Base-by-base conservation (phyloP, 129 eudicot species). In the Sambucus nigra region DNA sequence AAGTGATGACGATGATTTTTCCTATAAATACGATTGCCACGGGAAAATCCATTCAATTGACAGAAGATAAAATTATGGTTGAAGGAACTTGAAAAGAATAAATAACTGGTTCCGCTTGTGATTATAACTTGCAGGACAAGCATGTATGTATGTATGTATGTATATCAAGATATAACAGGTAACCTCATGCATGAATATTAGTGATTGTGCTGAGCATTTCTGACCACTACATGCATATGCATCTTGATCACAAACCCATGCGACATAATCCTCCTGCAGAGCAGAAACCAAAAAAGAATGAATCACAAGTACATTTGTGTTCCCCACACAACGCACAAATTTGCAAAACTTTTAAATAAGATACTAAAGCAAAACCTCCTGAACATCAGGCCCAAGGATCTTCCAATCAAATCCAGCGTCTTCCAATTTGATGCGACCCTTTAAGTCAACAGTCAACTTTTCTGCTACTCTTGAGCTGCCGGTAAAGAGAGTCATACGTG, bases 351-450 rank as follows among this genome's bases (percentile, higher is more conserved):
- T 55, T 8, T 6, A 40, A 12, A 8, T 25, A 5, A 50, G 22
- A 53, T 4, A 20, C 63, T 48, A 33, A 8, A 38, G 13, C 14
- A 49, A 60, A 51, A 92, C 96, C 96, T 82, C 94, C 15, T 86
- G 84, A 42, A 92, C 99, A 82, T 92, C 99, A 48, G 99, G 99
- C 42, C 96, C 99, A 53, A 92, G 96, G 57, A 92, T 82, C 57
- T 92, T 86, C 99, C 96, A 92, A 76, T 92, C 99, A 71, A 92
- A 92, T 59, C 99, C 99, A 25, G 99, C 99, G 77, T 92, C 99
- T 76, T 92, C 99, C 66, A 92, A 64, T 63, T 77, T 92, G 60
- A 92, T 66, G 31, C 78, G 81, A 28, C 99, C 96, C 47, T 81
- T 86, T 31, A 86, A 47, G 67, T 92, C 99, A 57, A 66, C 75